These are phyloP conservation scores for Sporothrix mexicana DNA, from an alignment of 2,329 filamentous ascomycete species.

Conservation along the genomic window DNA sequence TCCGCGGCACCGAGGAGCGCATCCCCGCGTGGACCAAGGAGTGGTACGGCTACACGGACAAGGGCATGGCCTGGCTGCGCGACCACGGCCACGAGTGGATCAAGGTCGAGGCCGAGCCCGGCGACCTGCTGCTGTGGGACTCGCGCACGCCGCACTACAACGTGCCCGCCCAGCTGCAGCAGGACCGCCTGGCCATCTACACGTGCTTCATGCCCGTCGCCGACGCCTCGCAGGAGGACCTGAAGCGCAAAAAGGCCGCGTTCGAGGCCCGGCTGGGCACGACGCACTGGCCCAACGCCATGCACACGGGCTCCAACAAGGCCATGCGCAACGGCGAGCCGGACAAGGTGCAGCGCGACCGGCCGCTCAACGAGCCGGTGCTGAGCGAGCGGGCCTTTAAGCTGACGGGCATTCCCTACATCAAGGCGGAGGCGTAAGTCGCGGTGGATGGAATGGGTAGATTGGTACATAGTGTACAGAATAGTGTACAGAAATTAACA, in stretches of 20 bases:
- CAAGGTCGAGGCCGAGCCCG: slow-evolving; percentile 49
- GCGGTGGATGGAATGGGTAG: too few relatives aligned
- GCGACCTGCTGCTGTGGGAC: slow-evolving; percentile 52
- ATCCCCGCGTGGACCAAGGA: slow-evolving; percentile 47
- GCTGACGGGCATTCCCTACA: slow-evolving; percentile 17
- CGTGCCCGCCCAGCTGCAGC: slow-evolving; percentile 43
- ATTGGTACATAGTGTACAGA: background rate
- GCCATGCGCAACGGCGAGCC: slow-evolving; percentile 8
- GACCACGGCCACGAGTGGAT: slow-evolving; percentile 40
- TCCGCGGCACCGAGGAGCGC: slow-evolving; percentile 43
- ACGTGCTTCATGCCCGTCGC: slow-evolving; percentile 51
- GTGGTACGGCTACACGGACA: slow-evolving; percentile 47
- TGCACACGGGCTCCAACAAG: background rate
- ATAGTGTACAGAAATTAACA: background rate
- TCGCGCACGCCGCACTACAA: slow-evolving; percentile 52
- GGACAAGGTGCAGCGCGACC: slow-evolving; percentile 6
- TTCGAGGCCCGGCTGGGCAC: background rate
- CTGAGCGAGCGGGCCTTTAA: slow-evolving; percentile 17
- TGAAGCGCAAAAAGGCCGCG: background rate
- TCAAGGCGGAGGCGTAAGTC: background rate
- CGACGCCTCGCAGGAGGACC: slow-evolving; percentile 39
- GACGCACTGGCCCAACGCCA: background rate
- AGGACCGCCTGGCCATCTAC: slow-evolving; percentile 47
- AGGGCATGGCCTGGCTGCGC: slow-evolving; percentile 47
- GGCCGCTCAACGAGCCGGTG: background rate